Base-by-base conservation (phyloP, 2,329 filamentous ascomycete genomes). In the Sclerotinia borealis region DNA sequence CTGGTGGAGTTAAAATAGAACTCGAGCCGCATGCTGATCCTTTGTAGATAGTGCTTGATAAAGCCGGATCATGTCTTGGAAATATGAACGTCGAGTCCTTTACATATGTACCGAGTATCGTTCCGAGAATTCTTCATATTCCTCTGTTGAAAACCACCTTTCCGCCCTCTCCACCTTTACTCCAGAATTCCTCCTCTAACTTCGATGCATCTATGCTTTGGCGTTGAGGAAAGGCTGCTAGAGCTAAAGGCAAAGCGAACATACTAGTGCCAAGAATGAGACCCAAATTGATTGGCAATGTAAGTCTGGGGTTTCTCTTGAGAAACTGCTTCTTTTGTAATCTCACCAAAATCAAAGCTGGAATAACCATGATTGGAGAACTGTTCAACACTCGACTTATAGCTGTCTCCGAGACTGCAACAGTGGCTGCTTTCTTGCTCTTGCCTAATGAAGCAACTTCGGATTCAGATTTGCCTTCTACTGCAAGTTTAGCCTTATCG, bases 121-220 rank as follows among this genome's bases (percentile, higher is more conserved):
- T 37, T 34, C 22, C 1, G 8, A 34, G 15, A 15, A 41, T 27
- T 22, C 37, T 47, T 73, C 61, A 97, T 71, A 99, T 93, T 15
- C 95, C 95, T 72, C 95, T 85, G 77, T 99, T 98, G 78, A 99
- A 98, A 75, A 96, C 91, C n/a, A 99, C 90, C 79, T 92, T 81
- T 0, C 91, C 93, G 61, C 84, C 84, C 67, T 88, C 84, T 0
- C 93, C 93, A 37, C 92, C 93, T 63, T 84, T 85, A 8, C 86
- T 88, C 78, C 88, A 89, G 75, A 99, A 98, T 77, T 96, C 91
- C 67, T 89, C 81, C 81, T 98, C 95, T 63, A 99, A 78, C 58
- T 80, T 86, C 36, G 85, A 83, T 1, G 90, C 92, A 67, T 82
- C 84, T 48, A 98, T 89, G 67, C 85, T 85, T 80, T 99, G 91